phyloP scores from a whole-genome alignment of 805 yeast genomes.

The Metschnikowia matae region DNA sequence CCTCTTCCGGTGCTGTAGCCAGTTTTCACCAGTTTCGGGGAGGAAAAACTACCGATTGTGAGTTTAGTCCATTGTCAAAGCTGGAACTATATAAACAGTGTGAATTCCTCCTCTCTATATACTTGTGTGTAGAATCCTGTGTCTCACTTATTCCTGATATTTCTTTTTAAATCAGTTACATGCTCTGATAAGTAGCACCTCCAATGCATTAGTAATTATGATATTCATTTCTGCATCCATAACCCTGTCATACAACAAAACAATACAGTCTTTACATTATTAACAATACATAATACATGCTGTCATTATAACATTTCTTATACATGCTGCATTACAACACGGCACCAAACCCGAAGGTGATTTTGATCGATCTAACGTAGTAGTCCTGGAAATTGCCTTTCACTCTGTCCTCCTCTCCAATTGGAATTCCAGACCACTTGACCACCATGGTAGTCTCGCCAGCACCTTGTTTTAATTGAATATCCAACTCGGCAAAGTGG shows the following conservation, averaged over 20 bases:
- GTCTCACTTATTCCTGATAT: not conserved
- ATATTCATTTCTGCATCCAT: too few species aligned
- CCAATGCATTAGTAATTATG: not conserved
- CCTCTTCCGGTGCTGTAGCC: not conserved
- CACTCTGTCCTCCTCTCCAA: constrained; percentile 91
- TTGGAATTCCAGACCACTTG: constrained; percentile 81
- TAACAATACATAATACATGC: too few species aligned
- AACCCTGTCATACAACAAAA: too few species aligned
- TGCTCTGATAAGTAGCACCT: not conserved
- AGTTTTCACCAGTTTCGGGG: not conserved
- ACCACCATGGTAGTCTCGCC: constrained; percentile 81
- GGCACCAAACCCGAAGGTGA: constrained; percentile 95
- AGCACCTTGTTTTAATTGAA: constrained; percentile 71
- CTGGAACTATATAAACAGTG: not conserved
- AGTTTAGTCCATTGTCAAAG: not conserved
- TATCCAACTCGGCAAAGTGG: constrained; percentile 65
- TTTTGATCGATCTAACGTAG: constrained; percentile 82
- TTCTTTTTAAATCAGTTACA: not conserved
- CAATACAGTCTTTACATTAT: too few species aligned
- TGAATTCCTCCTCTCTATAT: too few species aligned
- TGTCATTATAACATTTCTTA: too few species aligned
- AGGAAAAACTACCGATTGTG: not conserved
- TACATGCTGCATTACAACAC: constrained; percentile 47
- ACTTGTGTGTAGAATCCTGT: too few species aligned
- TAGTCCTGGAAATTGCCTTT: constrained; percentile 82